Evolutionary conservation across 2,329 filamentous ascomycete genomes (phyloP).

Genomic region (Pestalotiopsis sp.): DNA sequence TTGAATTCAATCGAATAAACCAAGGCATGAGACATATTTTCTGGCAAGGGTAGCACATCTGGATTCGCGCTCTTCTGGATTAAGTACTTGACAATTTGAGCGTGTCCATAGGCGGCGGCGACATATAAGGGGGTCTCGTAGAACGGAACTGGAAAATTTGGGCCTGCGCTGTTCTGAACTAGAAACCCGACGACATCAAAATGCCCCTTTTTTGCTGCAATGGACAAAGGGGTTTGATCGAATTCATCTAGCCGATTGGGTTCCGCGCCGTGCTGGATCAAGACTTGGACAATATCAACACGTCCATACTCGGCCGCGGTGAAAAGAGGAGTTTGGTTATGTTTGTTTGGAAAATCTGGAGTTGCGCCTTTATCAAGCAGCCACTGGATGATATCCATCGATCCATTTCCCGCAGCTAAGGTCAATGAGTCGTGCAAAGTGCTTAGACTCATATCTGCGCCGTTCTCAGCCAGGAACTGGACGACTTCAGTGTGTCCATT

Average conservation of each 20-base stretch:
- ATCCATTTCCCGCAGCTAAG: not conserved
- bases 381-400: not conserved
- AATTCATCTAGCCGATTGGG: not conserved
- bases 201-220: not conserved
- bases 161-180: not conserved
- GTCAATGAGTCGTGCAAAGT: not conserved
- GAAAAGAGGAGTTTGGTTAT: not conserved
- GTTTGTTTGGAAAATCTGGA: not conserved
- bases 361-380: not conserved
- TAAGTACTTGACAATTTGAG: not conserved
- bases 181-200: not conserved
- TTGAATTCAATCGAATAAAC: fast-evolving
- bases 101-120: not conserved
- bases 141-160: not conserved
- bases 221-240: not conserved
- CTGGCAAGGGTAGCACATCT: not conserved
- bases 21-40: fast-evolving
- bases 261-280: not conserved
- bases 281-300: not conserved
- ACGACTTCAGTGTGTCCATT: not conserved
- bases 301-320: not conserved
- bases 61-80: not conserved
- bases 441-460: not conserved
- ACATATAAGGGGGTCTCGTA: not conserved
- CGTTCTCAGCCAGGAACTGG: not conserved